Percentiles rank a stretch among this genome's conserved stretches.
phyloP scores from a whole-genome alignment of 192 early-diverging fungal genomes.

The Haplosporangium gracile region DNA sequence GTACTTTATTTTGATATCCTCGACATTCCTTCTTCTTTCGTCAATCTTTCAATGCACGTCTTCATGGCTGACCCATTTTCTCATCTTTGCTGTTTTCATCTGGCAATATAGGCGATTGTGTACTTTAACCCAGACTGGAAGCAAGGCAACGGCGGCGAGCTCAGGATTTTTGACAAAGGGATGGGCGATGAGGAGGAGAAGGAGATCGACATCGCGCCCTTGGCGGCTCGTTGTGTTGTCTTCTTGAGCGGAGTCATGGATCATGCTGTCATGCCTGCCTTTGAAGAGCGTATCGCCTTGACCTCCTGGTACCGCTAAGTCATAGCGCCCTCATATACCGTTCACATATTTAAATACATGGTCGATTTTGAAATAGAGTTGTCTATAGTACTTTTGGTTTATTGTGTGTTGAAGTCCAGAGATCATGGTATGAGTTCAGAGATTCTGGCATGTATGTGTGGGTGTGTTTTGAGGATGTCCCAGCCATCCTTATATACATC shows the following conservation, averaged over 20 bases:
- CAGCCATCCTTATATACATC: background rate
- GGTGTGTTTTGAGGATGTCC: background rate
- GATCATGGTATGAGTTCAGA: too few relatives aligned
- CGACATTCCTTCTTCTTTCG: background rate
- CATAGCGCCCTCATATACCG: background rate
- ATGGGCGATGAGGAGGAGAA: constrained; percentile 49
- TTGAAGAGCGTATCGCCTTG: constrained; percentile 61
- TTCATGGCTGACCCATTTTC: background rate
- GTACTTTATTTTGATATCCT: background rate
- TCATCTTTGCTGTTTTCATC: background rate
- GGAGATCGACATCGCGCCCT: constrained; percentile 51
- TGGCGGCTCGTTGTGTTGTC: constrained; percentile 61
- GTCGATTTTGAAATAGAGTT: too few relatives aligned
- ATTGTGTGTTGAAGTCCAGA: too few relatives aligned
- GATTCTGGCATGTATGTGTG: background rate
- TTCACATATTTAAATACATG: too few relatives aligned
- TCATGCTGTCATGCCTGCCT: constrained; percentile 62
- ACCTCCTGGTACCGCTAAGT: constrained; percentile 65
- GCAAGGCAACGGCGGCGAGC: constrained; percentile 65
- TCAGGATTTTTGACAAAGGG: constrained; percentile 65
- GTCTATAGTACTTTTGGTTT: too few relatives aligned
- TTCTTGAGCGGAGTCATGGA: constrained; percentile 72
- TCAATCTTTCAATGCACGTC: background rate
- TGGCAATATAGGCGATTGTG: constrained; percentile 56
- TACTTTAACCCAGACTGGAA: constrained; percentile 68